Percentiles rank a stretch among this genome's conserved stretches.
These are phyloP conservation scores for Periconia digitata DNA, from an alignment of 2,329 filamentous ascomycete genomes.

Conservation along the genomic window DNA sequence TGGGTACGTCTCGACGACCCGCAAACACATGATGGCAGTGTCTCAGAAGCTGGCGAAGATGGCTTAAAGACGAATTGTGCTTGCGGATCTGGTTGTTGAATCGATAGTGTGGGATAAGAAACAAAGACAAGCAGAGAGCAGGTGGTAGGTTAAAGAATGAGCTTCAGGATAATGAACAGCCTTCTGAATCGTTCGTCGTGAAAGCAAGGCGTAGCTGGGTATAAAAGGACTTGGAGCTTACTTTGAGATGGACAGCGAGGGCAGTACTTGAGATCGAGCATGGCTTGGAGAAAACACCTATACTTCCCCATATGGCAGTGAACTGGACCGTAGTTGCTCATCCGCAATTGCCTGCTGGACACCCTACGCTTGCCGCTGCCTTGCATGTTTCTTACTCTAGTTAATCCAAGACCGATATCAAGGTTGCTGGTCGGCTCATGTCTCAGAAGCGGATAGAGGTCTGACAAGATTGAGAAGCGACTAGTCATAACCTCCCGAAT, in stretches of 20 bases:
- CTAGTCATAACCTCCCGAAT: background rate
- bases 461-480: background rate
- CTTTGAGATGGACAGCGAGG: background rate
- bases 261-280: background rate
- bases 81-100: background rate
- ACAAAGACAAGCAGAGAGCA: background rate
- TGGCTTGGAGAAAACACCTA: background rate
- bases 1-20: slow-evolving; percentile 39
- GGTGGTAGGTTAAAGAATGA: too few relatives aligned
- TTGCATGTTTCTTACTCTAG: background rate
- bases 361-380: background rate
- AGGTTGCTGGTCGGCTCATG: background rate
- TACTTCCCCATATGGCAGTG: background rate
- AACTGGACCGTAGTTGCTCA: background rate
- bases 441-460: background rate
- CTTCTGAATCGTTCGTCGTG: too few relatives aligned
- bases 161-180: too few relatives aligned
- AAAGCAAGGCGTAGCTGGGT: background rate
- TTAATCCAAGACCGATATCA: background rate
- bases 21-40: slow-evolving; percentile 32
- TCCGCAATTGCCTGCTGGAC: background rate
- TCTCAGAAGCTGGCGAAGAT: background rate
- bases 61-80: background rate
- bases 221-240: background rate
- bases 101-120: too few relatives aligned